These are phyloP conservation scores for Spinellus fusiger DNA, from an alignment of 192 early-diverging fungal genomes.

Conservation along the genomic window DNA sequence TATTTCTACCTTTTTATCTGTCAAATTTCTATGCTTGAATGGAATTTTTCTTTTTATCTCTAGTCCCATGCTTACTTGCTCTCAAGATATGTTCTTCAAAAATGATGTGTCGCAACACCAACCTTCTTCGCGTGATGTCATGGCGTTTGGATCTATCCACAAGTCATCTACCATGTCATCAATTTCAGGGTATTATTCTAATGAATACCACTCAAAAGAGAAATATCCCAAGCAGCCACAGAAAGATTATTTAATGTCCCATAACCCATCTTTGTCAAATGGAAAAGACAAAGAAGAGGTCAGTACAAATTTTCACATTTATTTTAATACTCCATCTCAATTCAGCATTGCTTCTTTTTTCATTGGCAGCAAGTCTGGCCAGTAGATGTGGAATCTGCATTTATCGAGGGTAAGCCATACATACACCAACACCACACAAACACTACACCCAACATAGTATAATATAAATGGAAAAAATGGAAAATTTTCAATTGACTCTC, in stretches of 20 bases:
- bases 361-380: slow-evolving; percentile 49
- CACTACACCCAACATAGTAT: too few relatives aligned
- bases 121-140: background rate
- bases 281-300: slow-evolving; percentile 26
- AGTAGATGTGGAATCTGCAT: slow-evolving; percentile 50
- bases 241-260: slow-evolving; percentile 1
- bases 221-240: background rate
- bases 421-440: too few relatives aligned
- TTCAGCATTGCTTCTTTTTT: background rate
- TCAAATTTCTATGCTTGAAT: too few relatives aligned
- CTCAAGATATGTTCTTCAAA: slow-evolving; percentile 21
- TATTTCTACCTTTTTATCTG: too few relatives aligned
- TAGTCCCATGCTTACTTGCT: slow-evolving; percentile 17
- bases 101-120: slow-evolving; percentile 4
- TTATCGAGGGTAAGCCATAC: slow-evolving; percentile 46
- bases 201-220: background rate
- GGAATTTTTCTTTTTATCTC: slow-evolving; percentile 1
- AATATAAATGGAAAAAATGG: background rate
- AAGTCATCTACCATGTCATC: slow-evolving; percentile 6
- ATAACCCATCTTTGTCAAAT: background rate
- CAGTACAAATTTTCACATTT: background rate
- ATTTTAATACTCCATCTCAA: background rate
- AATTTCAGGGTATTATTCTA: background rate
- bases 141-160: background rate
- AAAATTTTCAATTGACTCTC: slow-evolving; percentile 5